Percentiles rank a stretch among this genome's conserved stretches.
phyloP scores from a whole-genome alignment of 1,139 yeast species.

The Starmera stellimalicola region DNA sequence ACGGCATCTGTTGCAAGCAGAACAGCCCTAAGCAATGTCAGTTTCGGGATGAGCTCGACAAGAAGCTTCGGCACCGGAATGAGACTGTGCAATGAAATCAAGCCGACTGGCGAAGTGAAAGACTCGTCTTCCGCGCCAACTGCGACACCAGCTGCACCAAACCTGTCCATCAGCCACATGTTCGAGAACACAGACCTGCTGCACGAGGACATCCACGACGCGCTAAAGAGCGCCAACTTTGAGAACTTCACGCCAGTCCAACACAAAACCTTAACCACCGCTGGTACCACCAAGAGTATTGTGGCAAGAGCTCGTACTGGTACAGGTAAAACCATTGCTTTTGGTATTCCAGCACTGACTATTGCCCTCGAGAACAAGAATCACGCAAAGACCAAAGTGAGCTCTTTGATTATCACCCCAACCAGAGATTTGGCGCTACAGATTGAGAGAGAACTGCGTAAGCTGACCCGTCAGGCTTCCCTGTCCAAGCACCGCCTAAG shows the following conservation, averaged over 20 bases:
- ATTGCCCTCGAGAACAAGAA: slow-evolving; percentile 21
- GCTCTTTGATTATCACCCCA: slow-evolving; percentile 73
- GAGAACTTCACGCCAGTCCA: slow-evolving; percentile 69
- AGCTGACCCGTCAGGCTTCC: slow-evolving; percentile 26
- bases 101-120: too few relatives aligned
- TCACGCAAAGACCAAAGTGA: slow-evolving; percentile 28
- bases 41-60: too few relatives aligned
- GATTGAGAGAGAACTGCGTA: slow-evolving; percentile 57
- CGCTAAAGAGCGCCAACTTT: slow-evolving; percentile 35
- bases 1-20: neutral
- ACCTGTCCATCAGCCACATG: neutral
- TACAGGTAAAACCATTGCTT: slow-evolving; percentile 90
- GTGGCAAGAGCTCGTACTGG: slow-evolving; percentile 93
- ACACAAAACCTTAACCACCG: slow-evolving; percentile 58
- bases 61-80: neutral
- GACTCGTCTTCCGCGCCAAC: too few relatives aligned
- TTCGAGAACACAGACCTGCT: slow-evolving; percentile 5
- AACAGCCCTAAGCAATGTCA: too few relatives aligned
- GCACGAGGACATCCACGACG: slow-evolving; percentile 15
- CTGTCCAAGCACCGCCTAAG: slow-evolving; percentile 24
- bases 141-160: neutral
- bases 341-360: slow-evolving; percentile 57
- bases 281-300: slow-evolving; percentile 49
- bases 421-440: slow-evolving; percentile 90
- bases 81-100: too few relatives aligned